Conservation (phyloP, 495 filamentous ascomycete species). For the Arthonia radiata region DNA sequence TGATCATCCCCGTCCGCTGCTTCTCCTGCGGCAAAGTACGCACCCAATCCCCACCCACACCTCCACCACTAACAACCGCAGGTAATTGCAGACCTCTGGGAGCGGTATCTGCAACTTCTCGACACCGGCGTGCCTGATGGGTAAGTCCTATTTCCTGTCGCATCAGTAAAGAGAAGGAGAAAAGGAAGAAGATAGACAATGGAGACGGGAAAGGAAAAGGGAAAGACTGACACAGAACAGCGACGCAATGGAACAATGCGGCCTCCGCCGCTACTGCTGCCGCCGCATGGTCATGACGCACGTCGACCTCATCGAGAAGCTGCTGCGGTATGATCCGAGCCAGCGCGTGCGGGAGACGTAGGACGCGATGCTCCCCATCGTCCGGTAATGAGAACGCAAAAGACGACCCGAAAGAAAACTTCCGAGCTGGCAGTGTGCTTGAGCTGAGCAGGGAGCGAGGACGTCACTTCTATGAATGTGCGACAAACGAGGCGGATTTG, state of each 20-base stretch:
- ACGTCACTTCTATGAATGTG: no score
- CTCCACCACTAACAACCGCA: constrained; percentile 14
- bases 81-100: constrained; percentile 95
- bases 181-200: no score
- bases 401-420: no score
- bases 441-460: no score
- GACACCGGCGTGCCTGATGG: constrained; percentile 55
- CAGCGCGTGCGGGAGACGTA: no score
- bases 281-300: constrained; percentile 99
- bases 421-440: no score
- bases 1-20: constrained; percentile 97
- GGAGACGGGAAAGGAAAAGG: no score
- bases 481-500: no score
- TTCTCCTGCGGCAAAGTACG: constrained; percentile 95
- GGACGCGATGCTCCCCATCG: no score
- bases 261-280: constrained; percentile 90
- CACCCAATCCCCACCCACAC: constrained; percentile 1
- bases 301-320: constrained; percentile 94
- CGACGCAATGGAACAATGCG: constrained; percentile 81
- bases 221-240: constrained; percentile 21
- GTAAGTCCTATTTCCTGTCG: constrained; percentile 20
- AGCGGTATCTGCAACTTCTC: constrained; percentile 66
- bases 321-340: constrained; percentile 77
- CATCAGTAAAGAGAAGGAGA: no score
- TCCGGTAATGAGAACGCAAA: no score